Conservation (phyloP, 2,329 filamentous ascomycete species). For the Pseudogymnoascus sp. region DNA sequence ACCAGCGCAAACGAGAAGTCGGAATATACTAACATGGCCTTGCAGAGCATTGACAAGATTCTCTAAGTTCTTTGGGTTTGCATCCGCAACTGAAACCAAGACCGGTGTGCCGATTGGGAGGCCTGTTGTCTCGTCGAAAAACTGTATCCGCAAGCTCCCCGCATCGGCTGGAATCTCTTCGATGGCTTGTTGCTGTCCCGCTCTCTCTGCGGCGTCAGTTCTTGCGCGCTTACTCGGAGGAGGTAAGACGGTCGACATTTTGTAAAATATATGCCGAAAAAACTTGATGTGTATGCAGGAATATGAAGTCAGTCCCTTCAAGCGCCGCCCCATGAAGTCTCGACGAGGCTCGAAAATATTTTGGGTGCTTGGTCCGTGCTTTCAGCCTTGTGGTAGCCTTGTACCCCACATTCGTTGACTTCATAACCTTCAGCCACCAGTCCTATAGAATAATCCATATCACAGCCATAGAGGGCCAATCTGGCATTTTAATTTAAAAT, state of each 20-base stretch:
- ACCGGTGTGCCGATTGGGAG: conserved; percentile 60
- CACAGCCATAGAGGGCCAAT: background rate
- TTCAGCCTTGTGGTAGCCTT: conserved; percentile 26
- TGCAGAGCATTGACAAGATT: conserved; percentile 79
- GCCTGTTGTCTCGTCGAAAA: conserved; percentile 75
- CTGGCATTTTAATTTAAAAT: background rate
- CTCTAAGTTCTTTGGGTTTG: conserved; percentile 83
- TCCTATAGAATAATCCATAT: background rate
- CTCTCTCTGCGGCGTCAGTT: conserved; percentile 64
- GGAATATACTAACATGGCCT: conserved; percentile 51
- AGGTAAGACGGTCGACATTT: conserved; percentile 76
- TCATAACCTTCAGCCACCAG: background rate
- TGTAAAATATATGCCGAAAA: conserved; percentile 14
- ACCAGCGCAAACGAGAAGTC: background rate
- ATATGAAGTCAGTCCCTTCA: conserved; percentile 5
- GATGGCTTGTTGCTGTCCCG: conserved; percentile 70
- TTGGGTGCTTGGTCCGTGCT: conserved; percentile 11
- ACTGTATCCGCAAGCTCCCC: conserved; percentile 78
- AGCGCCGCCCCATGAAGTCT: conserved; percentile 15
- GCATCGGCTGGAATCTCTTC: conserved; percentile 59
- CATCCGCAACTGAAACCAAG: conserved; percentile 74
- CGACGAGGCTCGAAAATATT: conserved; percentile 18
- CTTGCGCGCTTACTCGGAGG: conserved; percentile 84
- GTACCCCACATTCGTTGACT: background rate
- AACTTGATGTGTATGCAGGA: background rate